Evolutionary conservation across 306 rosid genomes (phyloP), one percentile per base, ranked within the genome.

Genomic region (Vicia sativa): DNA sequence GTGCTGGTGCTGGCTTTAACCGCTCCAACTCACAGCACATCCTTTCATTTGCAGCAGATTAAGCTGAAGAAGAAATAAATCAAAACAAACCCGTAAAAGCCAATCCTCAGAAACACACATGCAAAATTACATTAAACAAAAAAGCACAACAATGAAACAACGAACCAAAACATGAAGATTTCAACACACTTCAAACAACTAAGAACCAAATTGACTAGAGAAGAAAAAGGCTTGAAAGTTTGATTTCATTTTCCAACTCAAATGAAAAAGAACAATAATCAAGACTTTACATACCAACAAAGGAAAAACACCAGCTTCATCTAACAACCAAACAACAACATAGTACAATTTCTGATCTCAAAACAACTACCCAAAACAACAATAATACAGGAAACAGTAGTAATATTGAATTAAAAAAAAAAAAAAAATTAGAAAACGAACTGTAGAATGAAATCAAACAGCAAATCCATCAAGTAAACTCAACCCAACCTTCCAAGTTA

Each of bases 1-100:
- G 69, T 14, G 9, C 21, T 52, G 49, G 69, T 14, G 9, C 21
- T 52, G 78, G 65, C 62, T 76, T 74, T 61, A 83, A 65, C 62
- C 4, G 14, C 84, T 83, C 84, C 35, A 74, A 83, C 65, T 83
- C 86, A 78, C 77, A 79, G 82, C 85, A 80, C 83, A 85, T 89
- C 60, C 83, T 81, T 79, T 76, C 85, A 75, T 79, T 74, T 72
- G 78, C 76, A 49, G 29, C 59, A 55, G 67, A 42, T 35, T 79
- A 64, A 78, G 45, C 87, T 77, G 83, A 18, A 62, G 14, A 42
- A 10, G 41, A 18, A 49, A 48, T 48, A 73, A 76, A 13, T 9
- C 13, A 58, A 45, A 53, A 52, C 56, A 53, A 31, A 75, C 28
- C 55, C 53, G 56, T 43, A 25, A 55, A 64, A 49, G 54, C 23